A percentile compares a stretch with the other conserved stretches of the same genome.
Conservation (phyloP, 2,329 filamentous ascomycete genomes). For the Fusarium sp. region DNA sequence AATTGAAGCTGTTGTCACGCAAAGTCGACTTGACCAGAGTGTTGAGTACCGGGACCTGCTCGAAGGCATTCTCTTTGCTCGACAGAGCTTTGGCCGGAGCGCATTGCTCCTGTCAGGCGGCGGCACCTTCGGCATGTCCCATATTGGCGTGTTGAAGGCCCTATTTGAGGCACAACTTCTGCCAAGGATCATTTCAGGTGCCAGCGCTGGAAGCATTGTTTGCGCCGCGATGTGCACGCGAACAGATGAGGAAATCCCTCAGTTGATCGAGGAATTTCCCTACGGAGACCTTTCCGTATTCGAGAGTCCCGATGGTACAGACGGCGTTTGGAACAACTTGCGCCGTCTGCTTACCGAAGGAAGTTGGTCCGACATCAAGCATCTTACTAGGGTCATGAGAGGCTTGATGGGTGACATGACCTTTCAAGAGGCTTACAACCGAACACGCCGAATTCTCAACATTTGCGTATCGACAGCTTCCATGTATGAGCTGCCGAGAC, state of each 20-base stretch:
- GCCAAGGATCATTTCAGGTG: constrained; percentile 87
- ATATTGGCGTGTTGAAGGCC: constrained; percentile 87
- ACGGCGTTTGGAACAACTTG: constrained; percentile 76
- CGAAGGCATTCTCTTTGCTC: constrained; percentile 77
- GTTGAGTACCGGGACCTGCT: constrained; percentile 71
- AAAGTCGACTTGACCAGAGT: constrained; percentile 64
- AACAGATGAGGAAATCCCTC: constrained; percentile 82
- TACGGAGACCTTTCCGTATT: constrained; percentile 87
- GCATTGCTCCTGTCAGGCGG: constrained; percentile 87
- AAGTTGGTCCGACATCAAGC: constrained; percentile 85
- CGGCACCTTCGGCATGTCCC: constrained; percentile 91
- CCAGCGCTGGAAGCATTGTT: constrained; percentile 89
- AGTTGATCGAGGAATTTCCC: constrained; percentile 76
- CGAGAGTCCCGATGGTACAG: constrained; percentile 68
- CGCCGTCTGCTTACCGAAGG: constrained; percentile 83
- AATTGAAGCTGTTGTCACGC: constrained; percentile 77
- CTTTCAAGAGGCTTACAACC: constrained; percentile 95
- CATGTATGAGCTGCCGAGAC: constrained; percentile 85
- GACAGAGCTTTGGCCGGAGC: constrained; percentile 87
- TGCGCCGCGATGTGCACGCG: constrained; percentile 82
- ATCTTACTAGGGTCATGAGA: constrained; percentile 85
- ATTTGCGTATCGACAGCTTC: constrained; percentile 92
- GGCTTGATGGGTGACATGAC: constrained; percentile 87
- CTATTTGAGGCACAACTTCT: constrained; percentile 81
- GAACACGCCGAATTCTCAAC: constrained; percentile 91